Evolutionary conservation across 2,329 filamentous ascomycete genomes (phyloP).

Genomic region (Nigrospora sphaerica): DNA sequence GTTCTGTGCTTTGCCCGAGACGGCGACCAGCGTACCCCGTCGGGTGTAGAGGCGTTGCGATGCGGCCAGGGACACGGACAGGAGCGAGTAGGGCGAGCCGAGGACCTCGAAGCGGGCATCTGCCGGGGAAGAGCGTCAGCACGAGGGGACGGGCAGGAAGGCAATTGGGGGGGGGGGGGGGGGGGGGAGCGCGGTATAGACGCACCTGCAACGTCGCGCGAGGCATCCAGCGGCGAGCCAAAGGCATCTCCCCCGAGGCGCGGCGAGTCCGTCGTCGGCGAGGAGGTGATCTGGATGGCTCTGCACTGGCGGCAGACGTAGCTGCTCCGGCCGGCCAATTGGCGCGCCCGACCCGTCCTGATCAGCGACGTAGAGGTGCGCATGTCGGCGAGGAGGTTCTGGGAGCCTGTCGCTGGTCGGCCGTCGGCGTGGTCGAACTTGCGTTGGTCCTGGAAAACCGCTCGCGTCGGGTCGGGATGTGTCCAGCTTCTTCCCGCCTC

Average conservation of each 20-base stretch:
- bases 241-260: slow-evolving; percentile 47
- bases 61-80: slow-evolving; percentile 87
- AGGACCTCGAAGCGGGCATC: slow-evolving; percentile 94
- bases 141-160: slow-evolving; percentile 4
- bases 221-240: slow-evolving; percentile 35
- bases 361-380: slow-evolving; percentile 17
- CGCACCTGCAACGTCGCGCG: slow-evolving; percentile 45
- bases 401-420: no score
- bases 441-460: no score
- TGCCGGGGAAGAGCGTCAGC: slow-evolving; percentile 26
- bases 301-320: slow-evolving; percentile 51
- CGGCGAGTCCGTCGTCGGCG: slow-evolving; percentile 50
- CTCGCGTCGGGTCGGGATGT: no score
- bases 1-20: slow-evolving; percentile 87
- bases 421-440: no score
- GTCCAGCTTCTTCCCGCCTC: no score
- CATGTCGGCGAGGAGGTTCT: slow-evolving; percentile 12
- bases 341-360: slow-evolving; percentile 14
- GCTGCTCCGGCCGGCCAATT: slow-evolving; percentile 12
- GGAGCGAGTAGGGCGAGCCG: slow-evolving; percentile 83
- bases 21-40: slow-evolving; percentile 80
- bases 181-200: slow-evolving; percentile 1
- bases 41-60: slow-evolving; percentile 92
- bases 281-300: slow-evolving; percentile 55
- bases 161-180: background rate